Conservation (phyloP, 2,329 filamentous ascomycete species). For the Thermochaetoides dissita region DNA sequence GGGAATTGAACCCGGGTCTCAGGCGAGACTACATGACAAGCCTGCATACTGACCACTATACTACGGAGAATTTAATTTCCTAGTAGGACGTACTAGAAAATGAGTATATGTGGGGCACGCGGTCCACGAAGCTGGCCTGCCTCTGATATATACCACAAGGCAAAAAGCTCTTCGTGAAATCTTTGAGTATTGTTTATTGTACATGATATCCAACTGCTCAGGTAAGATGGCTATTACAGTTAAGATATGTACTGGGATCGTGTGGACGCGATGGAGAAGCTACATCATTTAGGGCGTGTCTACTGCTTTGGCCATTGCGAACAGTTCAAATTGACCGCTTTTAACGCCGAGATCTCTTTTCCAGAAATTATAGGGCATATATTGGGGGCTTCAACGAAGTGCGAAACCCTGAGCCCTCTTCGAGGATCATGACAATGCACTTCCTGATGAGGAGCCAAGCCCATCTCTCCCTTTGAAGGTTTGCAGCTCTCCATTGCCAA, state of each 20-base stretch:
- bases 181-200: background rate
- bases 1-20: slow-evolving; percentile 12
- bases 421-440: no score
- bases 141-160: background rate
- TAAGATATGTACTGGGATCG: no score
- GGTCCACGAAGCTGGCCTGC: background rate
- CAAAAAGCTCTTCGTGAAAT: background rate
- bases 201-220: background rate
- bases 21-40: slow-evolving; percentile 8
- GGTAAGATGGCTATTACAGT: no score
- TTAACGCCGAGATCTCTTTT: no score
- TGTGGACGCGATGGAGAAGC: slow-evolving; percentile 13
- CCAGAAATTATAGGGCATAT: no score
- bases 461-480: no score
- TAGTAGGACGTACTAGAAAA: slow-evolving; percentile 8
- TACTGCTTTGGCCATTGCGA: no score
- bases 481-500: no score
- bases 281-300: background rate
- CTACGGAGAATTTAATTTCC: slow-evolving; percentile 9
- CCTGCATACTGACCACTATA: slow-evolving; percentile 12
- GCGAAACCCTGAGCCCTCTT: no score
- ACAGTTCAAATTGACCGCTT: no score
- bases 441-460: no score
- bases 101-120: slow-evolving; percentile 1
- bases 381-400: no score